phyloP scores from a whole-genome alignment of 2,329 filamentous ascomycete species.

The Exutisphaerella laricina region DNA sequence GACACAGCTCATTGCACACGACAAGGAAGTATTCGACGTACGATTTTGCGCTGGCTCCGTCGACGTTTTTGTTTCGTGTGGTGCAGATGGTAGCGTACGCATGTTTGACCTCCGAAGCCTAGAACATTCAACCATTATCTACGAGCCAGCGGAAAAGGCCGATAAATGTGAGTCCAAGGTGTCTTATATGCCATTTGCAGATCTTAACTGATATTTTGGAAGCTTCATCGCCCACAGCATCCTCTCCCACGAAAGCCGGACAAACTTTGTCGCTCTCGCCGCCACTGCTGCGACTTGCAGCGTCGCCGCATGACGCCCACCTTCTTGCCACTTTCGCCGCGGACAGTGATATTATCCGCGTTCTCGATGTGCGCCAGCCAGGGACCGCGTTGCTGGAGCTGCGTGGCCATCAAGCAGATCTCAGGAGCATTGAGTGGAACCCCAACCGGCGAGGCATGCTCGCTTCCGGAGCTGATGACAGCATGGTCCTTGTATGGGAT shows the following conservation, averaged over 20 bases:
- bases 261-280: constrained; percentile 62
- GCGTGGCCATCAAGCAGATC: constrained; percentile 73
- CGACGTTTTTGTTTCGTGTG: constrained; percentile 98
- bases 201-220: constrained; percentile 7
- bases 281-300: constrained; percentile 73
- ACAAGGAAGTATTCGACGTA: constrained; percentile 98
- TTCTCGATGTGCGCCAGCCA: constrained; percentile 92
- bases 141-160: constrained; percentile 88
- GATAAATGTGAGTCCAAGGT: constrained; percentile 41
- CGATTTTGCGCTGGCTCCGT: constrained; percentile 96
- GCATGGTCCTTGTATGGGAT: constrained; percentile 89
- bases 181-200: background rate
- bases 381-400: constrained; percentile 92
- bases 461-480: constrained; percentile 88
- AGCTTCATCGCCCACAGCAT: constrained; percentile 46
- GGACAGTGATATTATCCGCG: constrained; percentile 86
- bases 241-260: constrained; percentile 63
- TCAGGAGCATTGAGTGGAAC: constrained; percentile 97
- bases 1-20: constrained; percentile 95
- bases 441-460: constrained; percentile 79
- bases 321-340: constrained; percentile 95
- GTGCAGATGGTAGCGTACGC: constrained; percentile 91
- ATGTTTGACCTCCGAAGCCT: constrained; percentile 98
- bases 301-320: constrained; percentile 91
- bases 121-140: constrained; percentile 98